Evolutionary conservation across 2,329 filamentous ascomycete species (phyloP), one percentile per base, ranked within the genome.

Genomic region (Fusarium sp.): DNA sequence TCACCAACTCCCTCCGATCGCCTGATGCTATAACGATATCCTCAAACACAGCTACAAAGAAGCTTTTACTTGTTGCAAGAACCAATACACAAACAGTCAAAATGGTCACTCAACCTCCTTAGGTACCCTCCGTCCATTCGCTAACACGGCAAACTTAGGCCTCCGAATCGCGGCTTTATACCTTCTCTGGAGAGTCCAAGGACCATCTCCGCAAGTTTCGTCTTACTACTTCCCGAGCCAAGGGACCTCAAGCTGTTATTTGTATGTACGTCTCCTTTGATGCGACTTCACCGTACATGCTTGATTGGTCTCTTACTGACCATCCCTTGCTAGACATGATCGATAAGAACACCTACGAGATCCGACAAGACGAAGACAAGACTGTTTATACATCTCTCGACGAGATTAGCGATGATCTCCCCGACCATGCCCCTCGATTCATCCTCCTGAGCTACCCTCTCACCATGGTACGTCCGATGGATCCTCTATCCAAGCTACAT

Each of bases 191-290:
- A 71, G 93, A 96, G 83, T 97, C 94, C 47, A 96, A 92, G 82
- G 90, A 94, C 72, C 91, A 95, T 78, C 89, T 99, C 72, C 92
- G 93, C 81, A 98, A 98, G 83, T 99, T 99, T 84, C 92, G 96
- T 53, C 87, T 99, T 29, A 90, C 91, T 27, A 98, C 96, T 4
- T 98, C 95, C 34, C 87, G 96, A 72, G 90, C 94, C 55, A 95
- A 91, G 79, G 90, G 91, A 49, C 92, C 95, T 1, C 94, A 98
- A 84, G 96, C 95, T 66, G 90, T 97, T 68, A 97, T 99, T 75
- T 98, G 96, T 98, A 92, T 82, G 91, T 86, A 80, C 75, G 79
- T 83, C 77, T 79, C 51, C 67, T 47, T 16, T 32, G 18, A 38
- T 49, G 30, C 40, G 49, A 32, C 32, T 40, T 38, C 24, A 27